Evolutionary conservation across 148 eudicot species (phyloP), one percentile per base, ranked within the genome.

Genomic region (Amaranthus palmeri): DNA sequence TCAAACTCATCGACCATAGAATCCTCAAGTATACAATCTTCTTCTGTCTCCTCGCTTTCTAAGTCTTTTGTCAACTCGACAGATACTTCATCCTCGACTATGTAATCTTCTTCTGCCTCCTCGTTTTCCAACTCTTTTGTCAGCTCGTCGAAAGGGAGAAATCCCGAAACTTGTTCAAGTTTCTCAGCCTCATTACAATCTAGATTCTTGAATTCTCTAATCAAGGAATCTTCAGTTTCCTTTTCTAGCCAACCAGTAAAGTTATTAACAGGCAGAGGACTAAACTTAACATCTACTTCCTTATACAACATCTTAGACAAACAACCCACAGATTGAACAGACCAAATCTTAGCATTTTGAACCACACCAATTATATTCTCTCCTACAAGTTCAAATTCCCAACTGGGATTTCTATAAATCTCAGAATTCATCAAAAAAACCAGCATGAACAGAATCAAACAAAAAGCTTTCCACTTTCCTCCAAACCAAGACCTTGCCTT

Each of bases 231-330:
- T 47, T 45, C 54, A 51, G 41, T 50, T 15, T 78, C 84, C 36
- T 76, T 79, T 51, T 82, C 88, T 12, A 81, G 76, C 76, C 69
- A 75, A 67, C 41, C 82, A 77, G 96, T 86, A 18, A 86, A 69
- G 78, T 92, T 91, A 47, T 18, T 44, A 47, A 78, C 86, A 64
- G 74, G 69, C 67, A 83, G 9, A 15, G 88, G 74, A 54, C 57
- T 78, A 36, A 67, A 53, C 61, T 77, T 71, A 25, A 62, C 82
- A 62, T 75, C 75, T 65, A 68, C 73, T 36, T 60, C 49, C 63
- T 69, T 65, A 48, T 48, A 46, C 5, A 80, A 64, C 61, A 83
- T 78, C 79, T 72, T 54, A 48, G 75, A 79, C 55, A 90, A 56
- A 54, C 75, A 82, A 61, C 60, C 67, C n/a, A 79, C 46, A 46